These are phyloP conservation scores for Suillus subalutaceus DNA, from an alignment of 768 basidiomycete genomes.

Conservation along the genomic window DNA sequence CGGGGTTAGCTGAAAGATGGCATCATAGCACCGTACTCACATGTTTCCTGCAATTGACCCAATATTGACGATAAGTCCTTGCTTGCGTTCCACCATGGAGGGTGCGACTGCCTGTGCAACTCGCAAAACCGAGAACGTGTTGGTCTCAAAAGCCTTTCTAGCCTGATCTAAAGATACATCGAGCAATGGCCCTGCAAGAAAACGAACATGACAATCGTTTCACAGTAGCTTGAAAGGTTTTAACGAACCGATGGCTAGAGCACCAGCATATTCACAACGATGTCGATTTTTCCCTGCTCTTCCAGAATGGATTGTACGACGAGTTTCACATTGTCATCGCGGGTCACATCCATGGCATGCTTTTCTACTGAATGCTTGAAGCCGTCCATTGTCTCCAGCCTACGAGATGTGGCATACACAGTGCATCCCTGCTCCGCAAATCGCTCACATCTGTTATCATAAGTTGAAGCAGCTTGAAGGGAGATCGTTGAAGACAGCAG, in stretches of 20 bases:
- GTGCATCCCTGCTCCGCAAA: conserved; percentile 68
- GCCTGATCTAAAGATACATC: conserved; percentile 62
- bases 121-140: conserved; percentile 64
- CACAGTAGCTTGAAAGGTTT: background rate
- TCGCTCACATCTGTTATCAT: conserved; percentile 57
- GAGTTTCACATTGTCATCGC: conserved; percentile 53
- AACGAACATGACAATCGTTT: conserved; percentile 7
- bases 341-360: conserved; percentile 63
- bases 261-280: conserved; percentile 80
- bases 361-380: conserved; percentile 52
- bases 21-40: conserved; percentile 39
- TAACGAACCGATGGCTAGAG: conserved; percentile 44
- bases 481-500: background rate
- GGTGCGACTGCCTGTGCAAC: conserved; percentile 66
- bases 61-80: conserved; percentile 73
- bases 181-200: conserved; percentile 40
- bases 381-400: conserved; percentile 60
- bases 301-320: conserved; percentile 55
- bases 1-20: conserved; percentile 10
- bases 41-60: conserved; percentile 67
- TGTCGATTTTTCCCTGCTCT: conserved; percentile 64
- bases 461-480: background rate
- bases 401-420: conserved; percentile 78
- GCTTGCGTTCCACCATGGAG: conserved; percentile 65
- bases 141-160: conserved; percentile 61